phyloP scores from a whole-genome alignment of 2,329 filamentous ascomycete genomes.

The Ceratocystis cubensis region DNA sequence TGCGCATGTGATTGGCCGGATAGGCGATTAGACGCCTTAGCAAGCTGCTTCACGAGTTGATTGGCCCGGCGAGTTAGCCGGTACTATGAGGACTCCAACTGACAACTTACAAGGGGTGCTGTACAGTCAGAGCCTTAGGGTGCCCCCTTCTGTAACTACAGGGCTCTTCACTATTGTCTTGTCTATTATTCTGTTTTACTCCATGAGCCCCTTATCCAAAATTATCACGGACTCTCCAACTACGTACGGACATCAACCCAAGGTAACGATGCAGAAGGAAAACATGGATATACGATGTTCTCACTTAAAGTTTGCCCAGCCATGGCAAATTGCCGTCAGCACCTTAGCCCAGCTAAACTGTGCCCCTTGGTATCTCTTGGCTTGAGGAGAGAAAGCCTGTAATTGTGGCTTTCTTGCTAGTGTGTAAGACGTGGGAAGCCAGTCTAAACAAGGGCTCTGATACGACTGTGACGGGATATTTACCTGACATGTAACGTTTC shows the following conservation, averaged over 20 bases:
- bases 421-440: too few relatives aligned
- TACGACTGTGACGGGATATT: neutral
- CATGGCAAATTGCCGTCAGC: neutral
- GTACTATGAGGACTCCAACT: neutral
- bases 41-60: neutral
- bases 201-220: too few relatives aligned
- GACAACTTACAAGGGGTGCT: neutral
- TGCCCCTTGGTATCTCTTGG: too few relatives aligned
- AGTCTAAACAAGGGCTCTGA: neutral
- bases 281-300: neutral
- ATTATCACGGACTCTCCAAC: too few relatives aligned
- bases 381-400: too few relatives aligned
- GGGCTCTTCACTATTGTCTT: neutral
- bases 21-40: neutral
- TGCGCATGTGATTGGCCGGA: neutral
- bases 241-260: neutral
- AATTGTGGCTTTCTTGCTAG: too few relatives aligned
- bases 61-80: neutral
- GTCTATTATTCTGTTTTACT: neutral
- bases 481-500: slow-evolving; percentile 23
- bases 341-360: neutral
- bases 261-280: neutral
- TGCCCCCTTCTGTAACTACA: neutral
- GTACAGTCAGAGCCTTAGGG: neutral
- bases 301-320: neutral